phyloP scores from a whole-genome alignment of 2,329 filamentous ascomycete species.

The Talaromyces albobiverticillius region DNA sequence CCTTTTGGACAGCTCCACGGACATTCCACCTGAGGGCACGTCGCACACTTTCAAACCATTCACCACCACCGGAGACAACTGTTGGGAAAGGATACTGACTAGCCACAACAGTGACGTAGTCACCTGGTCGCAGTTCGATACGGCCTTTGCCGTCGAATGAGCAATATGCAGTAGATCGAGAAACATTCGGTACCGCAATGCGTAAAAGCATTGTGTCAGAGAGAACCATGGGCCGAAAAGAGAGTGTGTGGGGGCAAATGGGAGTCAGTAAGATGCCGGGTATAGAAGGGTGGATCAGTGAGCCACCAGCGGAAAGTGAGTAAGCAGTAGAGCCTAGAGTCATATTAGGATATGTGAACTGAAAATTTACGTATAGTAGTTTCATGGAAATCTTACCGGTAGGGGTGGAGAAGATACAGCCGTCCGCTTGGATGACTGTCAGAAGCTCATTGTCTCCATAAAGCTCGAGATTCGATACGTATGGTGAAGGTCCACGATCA shows the following conservation, averaged over 20 bases:
- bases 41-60: conserved; percentile 96
- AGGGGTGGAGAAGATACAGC: conserved; percentile 95
- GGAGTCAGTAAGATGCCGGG: conserved; percentile 94
- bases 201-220: conserved; percentile 91
- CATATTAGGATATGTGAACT: conserved; percentile 11
- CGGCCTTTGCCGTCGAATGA: conserved; percentile 97
- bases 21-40: conserved; percentile 94
- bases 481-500: conserved; percentile 91
- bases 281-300: conserved; percentile 93
- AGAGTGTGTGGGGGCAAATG: conserved; percentile 95
- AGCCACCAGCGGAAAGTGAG: conserved; percentile 90
- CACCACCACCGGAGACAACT: conserved; percentile 80
- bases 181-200: conserved; percentile 78
- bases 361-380: background rate
- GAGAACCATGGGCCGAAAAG: conserved; percentile 96
- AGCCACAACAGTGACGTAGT: conserved; percentile 93
- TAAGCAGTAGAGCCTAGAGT: conserved; percentile 78
- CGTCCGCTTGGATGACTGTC: conserved; percentile 93
- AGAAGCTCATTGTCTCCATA: conserved; percentile 94
- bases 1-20: conserved; percentile 86
- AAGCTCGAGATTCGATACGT: conserved; percentile 93
- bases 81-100: conserved; percentile 97
- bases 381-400: conserved; percentile 57
- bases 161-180: conserved; percentile 90
- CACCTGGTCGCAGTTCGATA: conserved; percentile 86